Evolutionary conservation across 129 eudicot genomes (phyloP), one percentile per base, ranked within the genome.

Genomic region (Pittosporum tobira): DNA sequence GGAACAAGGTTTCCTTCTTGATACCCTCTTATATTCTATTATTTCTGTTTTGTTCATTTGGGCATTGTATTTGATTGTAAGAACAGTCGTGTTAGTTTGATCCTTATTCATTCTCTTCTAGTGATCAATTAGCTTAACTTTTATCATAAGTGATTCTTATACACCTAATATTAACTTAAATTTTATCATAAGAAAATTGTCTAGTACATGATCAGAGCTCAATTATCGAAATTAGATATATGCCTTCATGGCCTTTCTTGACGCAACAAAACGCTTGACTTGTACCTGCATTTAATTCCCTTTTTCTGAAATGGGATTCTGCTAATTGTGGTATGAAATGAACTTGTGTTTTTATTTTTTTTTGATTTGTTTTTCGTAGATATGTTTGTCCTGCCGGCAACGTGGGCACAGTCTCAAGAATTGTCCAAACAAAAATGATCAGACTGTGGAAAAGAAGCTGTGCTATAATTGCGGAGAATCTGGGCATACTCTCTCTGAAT

Each of bases 391-490:
- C 20, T 91, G 99, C 69, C 89, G 99, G 30, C 87, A 69, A 59
- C 96, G 85, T 23, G 99, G 99, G 21, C 99, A 91, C 72, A 83
- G 88, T 71, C 87, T 91, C 49, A 87, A 87, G 85, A 87, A 81
- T 65, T 91, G 99, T 71, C 87, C 88, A 0, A 74, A 83, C 64
- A 87, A 87, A 77, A 74, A 58, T 10, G 91, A 78, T n/a, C 83
- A 78, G 42, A 61, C 73, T 8, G 13, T 65, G 34, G 96, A 83
- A 28, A 71, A 68, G 70, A 91, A 91, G 56, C 48, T 91, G 68
- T 91, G 99, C 67, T 91, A 91, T 54, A 91, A 87, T 67, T 91
- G 99, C 59, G 99, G 99, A 64, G 82, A 70, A 58, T 67, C 61
- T 31, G 83, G 91, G 47, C 99, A 91, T 73, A 83, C 99, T 50